A percentile compares a stretch with the other conserved stretches of the same genome.
These are phyloP conservation scores for Citrus medica DNA, from an alignment of 345 rosid species.

Conservation along the genomic window DNA sequence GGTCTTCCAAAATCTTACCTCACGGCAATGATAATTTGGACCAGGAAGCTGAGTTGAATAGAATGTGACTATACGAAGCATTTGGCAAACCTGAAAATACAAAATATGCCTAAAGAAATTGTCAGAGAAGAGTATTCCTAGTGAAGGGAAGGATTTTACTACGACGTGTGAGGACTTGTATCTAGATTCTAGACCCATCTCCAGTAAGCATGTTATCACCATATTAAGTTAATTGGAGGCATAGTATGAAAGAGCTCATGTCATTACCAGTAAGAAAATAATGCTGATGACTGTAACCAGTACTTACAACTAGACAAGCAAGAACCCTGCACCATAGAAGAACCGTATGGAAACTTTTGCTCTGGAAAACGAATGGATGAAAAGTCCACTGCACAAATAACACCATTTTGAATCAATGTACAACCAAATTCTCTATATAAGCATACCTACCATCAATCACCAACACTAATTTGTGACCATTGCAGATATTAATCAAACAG, in stretches of 20 bases:
- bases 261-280: background rate
- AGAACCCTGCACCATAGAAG: constrained; percentile 80
- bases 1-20: constrained; percentile 33
- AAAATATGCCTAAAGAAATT: constrained; percentile 9
- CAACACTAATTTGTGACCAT: background rate
- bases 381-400: constrained; percentile 65
- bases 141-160: background rate
- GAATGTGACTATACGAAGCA: constrained; percentile 68
- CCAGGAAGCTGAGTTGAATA: constrained; percentile 90
- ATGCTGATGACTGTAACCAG: background rate
- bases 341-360: constrained; percentile 72
- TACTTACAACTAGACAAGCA: constrained; percentile 73
- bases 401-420: background rate
- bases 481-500: background rate
- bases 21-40: constrained; percentile 86
- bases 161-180: background rate
- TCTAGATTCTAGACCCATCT: background rate
- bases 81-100: constrained; percentile 56
- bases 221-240: background rate
- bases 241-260: background rate
- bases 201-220: background rate
- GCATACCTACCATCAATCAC: background rate
- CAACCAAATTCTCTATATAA: background rate
- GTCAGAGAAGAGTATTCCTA: background rate
- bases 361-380: constrained; percentile 70